Evolutionary conservation across 2,329 filamentous ascomycete species (phyloP), one percentile per base, ranked within the genome.

Genomic region (Penicillium sp.): DNA sequence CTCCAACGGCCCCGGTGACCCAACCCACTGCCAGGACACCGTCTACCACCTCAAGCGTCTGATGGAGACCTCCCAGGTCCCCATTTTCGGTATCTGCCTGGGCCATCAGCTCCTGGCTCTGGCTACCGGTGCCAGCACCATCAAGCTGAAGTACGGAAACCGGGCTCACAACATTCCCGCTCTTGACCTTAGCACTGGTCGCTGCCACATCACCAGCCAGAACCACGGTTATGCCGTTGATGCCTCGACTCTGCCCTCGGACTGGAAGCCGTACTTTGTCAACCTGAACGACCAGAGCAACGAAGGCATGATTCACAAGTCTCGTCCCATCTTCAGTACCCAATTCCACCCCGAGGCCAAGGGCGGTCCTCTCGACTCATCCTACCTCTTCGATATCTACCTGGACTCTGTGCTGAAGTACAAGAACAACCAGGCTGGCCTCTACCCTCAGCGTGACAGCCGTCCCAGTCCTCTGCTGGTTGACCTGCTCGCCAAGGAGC

Each of bases 121-220:
- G 65, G 91, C 94, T 46, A 83, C 89, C 56, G 94, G 94, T 60
- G 94, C 90, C 52, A 83, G 86, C 67, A 97, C 94, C 59, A 88
- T 95, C 79, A 97, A 97, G 85, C 86, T 99, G 77, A 97, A 97
- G 85, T 99, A 97, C 76, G 94, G 94, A 70, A 99, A 99, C 84
- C 89, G 94, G 65, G 94, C 92, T 18, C 94, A 97, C 82, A 99
- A 99, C 82, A 97, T 97, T 68, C 94, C 94, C 9, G 91, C 92
- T 57, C 81, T 97, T 55, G 93, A 97, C 73, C 81, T 97, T 73
- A 96, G 90, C 58, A 97, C 93, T 37, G 93, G 94, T 55, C 91
- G 93, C 75, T 97, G 94, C 85, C 93, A 97, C 81, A 97, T 97
- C 75, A 97, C 93, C 56, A 92, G 88, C 74, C 94, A 99, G 82